Evolutionary conservation across 1,284 basidiomycete genomes (phyloP).

Genomic region (Schizopora paradoxa): DNA sequence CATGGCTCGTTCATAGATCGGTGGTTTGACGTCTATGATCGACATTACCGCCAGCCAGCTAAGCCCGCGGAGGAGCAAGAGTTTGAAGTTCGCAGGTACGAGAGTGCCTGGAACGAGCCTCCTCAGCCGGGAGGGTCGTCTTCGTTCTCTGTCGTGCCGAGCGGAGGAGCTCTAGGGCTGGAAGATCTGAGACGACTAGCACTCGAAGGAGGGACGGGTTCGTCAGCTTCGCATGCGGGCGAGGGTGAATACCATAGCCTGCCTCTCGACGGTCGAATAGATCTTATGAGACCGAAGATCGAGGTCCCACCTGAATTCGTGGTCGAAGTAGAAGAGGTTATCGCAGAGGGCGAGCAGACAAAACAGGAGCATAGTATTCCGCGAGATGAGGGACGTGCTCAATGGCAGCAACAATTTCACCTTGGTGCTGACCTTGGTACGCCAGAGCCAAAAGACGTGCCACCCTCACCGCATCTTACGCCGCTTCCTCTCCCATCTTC

Average conservation of each 20-base stretch:
- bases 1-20: slow-evolving; percentile 78
- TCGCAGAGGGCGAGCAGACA: slow-evolving; percentile 16
- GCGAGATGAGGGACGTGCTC: slow-evolving; percentile 23
- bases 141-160: not conserved
- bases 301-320: slow-evolving; percentile 29
- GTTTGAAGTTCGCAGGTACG: slow-evolving; percentile 67
- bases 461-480: slow-evolving; percentile 35
- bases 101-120: slow-evolving; percentile 67
- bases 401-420: slow-evolving; percentile 28
- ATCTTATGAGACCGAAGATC: slow-evolving; percentile 67
- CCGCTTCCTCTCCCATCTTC: slow-evolving; percentile 36
- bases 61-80: slow-evolving; percentile 33
- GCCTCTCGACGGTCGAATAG: slow-evolving; percentile 81
- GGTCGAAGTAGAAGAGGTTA: not conserved
- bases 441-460: slow-evolving; percentile 50
- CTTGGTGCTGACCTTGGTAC: slow-evolving; percentile 52
- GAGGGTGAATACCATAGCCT: slow-evolving; percentile 74
- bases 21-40: slow-evolving; percentile 91
- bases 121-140: slow-evolving; percentile 20
- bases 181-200: slow-evolving; percentile 68
- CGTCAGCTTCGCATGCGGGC: slow-evolving; percentile 23
- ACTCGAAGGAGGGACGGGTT: slow-evolving; percentile 47
- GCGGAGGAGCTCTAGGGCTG: slow-evolving; percentile 45
- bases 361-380: slow-evolving; percentile 12
- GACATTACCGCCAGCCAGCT: slow-evolving; percentile 63